phyloP scores from a whole-genome alignment of 2,329 filamentous ascomycete genomes.

The Cytospora leucostoma region DNA sequence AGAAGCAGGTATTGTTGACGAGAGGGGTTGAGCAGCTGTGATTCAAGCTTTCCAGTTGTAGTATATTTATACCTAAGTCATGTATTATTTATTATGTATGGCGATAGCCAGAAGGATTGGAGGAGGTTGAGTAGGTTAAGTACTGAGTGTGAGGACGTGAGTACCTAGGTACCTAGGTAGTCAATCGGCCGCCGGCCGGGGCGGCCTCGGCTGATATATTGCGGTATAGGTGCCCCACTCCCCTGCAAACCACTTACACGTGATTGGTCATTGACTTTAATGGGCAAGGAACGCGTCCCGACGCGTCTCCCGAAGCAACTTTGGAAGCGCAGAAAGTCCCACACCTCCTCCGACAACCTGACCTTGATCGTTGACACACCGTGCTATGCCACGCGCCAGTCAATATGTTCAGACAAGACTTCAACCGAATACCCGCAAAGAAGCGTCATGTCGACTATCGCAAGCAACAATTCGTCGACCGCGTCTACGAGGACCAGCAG shows the following conservation, averaged over 20 bases:
- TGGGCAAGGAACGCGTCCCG: conserved; percentile 23
- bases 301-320: conserved; percentile 30
- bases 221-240: background rate
- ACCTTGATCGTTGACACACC: background rate
- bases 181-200: background rate
- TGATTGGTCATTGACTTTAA: conserved; percentile 30
- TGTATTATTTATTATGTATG: too few relatives aligned
- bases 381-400: background rate
- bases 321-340: conserved; percentile 14
- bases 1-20: too few relatives aligned
- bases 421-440: conserved; percentile 65
- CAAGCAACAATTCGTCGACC: conserved; percentile 82
- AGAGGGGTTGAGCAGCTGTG: too few relatives aligned
- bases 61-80: too few relatives aligned
- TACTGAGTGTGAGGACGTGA: too few relatives aligned
- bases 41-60: too few relatives aligned
- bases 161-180: too few relatives aligned
- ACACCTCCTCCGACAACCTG: background rate
- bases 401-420: conserved; percentile 52
- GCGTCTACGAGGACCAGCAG: conserved; percentile 72
- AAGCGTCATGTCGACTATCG: conserved; percentile 76
- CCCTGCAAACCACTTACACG: background rate
- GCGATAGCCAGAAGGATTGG: too few relatives aligned
- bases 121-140: too few relatives aligned
- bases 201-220: background rate